Evolutionary conservation across 2,329 filamentous ascomycete species (phyloP).

Genomic region (Pleomassaria siparia): DNA sequence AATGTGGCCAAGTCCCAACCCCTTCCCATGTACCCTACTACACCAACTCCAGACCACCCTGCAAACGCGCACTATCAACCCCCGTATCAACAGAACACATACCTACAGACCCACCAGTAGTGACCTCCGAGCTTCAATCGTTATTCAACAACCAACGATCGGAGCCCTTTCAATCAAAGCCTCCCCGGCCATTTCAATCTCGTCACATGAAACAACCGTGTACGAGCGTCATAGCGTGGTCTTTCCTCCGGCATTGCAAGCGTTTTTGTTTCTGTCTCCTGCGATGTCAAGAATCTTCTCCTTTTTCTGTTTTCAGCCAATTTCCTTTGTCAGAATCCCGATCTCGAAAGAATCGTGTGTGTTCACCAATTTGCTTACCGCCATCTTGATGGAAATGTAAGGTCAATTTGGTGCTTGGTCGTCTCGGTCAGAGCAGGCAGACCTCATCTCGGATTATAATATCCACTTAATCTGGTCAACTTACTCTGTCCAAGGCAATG

Average conservation of each 20-base stretch:
- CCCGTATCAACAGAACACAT: conserved; percentile 40
- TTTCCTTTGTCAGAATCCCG: conserved; percentile 38
- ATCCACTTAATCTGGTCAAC: conserved; percentile 38
- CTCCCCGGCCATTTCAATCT: conserved; percentile 9
- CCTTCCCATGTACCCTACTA: conserved; percentile 36
- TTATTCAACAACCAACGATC: conserved; percentile 19
- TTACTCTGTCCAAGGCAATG: conserved; percentile 19
- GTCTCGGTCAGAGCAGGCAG: conserved; percentile 2
- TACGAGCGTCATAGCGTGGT: conserved; percentile 45
- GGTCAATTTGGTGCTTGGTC: conserved; percentile 17
- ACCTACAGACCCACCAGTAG: conserved; percentile 40
- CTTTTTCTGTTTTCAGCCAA: conserved; percentile 31
- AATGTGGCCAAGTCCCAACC: conserved; percentile 34
- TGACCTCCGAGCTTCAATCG: conserved; percentile 16
- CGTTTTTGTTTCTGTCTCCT: conserved; percentile 32
- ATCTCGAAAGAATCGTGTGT: conserved; percentile 28
- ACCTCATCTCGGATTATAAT: conserved; percentile 10
- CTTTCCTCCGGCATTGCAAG: conserved; percentile 41
- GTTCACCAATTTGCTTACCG: conserved; percentile 14
- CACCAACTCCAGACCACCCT: conserved; percentile 38
- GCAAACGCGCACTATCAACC: conserved; percentile 32
- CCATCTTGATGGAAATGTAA: conserved; percentile 16
- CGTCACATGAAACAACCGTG: conserved; percentile 40
- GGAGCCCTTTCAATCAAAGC: conserved; percentile 9
- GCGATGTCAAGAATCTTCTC: conserved; percentile 37